A percentile compares a stretch with the other conserved stretches of the same genome.
phyloP scores from a whole-genome alignment of 1,139 yeast genomes.

The Pichia sp. region DNA sequence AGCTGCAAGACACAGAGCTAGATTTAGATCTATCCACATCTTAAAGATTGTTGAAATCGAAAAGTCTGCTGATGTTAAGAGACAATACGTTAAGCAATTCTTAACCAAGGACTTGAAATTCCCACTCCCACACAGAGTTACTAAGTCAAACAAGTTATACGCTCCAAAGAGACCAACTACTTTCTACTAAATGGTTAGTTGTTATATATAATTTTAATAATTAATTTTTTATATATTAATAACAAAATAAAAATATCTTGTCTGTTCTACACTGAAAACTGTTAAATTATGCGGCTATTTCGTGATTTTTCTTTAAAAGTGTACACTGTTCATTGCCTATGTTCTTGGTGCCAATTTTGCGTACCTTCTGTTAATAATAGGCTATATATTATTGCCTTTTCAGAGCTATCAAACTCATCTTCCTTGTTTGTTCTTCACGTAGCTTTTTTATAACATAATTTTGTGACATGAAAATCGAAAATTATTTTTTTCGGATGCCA shows the following conservation, averaged over 20 bases:
- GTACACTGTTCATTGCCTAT: neutral
- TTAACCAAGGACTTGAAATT: slow-evolving; percentile 92
- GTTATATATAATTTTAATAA: slow-evolving; percentile 8
- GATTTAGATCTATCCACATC: slow-evolving; percentile 99
- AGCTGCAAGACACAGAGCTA: slow-evolving; percentile 99
- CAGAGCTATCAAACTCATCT: no score
- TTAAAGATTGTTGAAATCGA: slow-evolving; percentile 98
- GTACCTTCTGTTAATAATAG: no score
- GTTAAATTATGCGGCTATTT: neutral
- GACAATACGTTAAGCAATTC: slow-evolving; percentile 98
- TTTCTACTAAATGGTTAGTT: slow-evolving; percentile 57
- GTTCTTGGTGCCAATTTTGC: no score
- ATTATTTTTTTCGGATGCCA: no score
- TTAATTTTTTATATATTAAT: slow-evolving; percentile 11
- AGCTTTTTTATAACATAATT: no score
- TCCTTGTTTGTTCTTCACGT: no score
- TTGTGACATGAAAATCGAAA: no score
- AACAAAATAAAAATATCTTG: slow-evolving; percentile 12
- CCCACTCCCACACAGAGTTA: slow-evolving; percentile 99
- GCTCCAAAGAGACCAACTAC: slow-evolving; percentile 94
- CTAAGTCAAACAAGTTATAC: slow-evolving; percentile 81
- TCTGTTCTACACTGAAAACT: slow-evolving; percentile 3
- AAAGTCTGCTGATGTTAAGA: slow-evolving; percentile 96
- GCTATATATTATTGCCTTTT: no score
- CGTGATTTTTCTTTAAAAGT: neutral